phyloP scores from a whole-genome alignment of 73 alveolate species.

The Uronychia setigera region DNA sequence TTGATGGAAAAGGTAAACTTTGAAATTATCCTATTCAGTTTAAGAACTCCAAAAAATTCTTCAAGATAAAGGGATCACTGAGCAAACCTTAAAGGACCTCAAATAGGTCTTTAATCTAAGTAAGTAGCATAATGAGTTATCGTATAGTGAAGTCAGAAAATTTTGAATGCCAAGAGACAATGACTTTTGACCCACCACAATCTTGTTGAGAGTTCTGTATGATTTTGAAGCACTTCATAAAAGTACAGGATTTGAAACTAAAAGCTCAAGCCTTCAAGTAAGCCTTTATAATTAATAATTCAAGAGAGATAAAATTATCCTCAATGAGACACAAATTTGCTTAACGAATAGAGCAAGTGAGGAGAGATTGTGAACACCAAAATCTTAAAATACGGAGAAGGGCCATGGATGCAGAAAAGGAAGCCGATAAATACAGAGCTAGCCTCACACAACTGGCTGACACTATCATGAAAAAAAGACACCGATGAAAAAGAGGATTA shows the following conservation, averaged over 20 bases:
- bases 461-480: not conserved
- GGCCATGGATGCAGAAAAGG: not conserved
- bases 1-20: too few species aligned
- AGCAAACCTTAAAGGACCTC: not conserved
- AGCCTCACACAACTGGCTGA: not conserved
- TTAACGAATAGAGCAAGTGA: not conserved
- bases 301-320: not conserved
- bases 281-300: too few species aligned
- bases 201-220: not conserved
- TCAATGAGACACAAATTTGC: not conserved
- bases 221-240: not conserved
- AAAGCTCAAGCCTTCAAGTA: not conserved
- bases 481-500: not conserved
- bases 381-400: not conserved
- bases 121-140: not conserved
- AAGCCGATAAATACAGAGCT: not conserved
- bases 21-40: too few species aligned
- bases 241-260: not conserved
- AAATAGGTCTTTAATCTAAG: not conserved
- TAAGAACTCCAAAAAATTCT: not conserved
- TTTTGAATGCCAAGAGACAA: not conserved
- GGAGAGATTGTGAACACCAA: not conserved
- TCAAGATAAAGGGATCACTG: not conserved
- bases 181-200: not conserved
- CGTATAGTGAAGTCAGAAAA: too few species aligned